These are phyloP conservation scores for Sporothrix euskadiensis DNA, from an alignment of 2,329 filamentous ascomycete genomes.

Conservation along the genomic window DNA sequence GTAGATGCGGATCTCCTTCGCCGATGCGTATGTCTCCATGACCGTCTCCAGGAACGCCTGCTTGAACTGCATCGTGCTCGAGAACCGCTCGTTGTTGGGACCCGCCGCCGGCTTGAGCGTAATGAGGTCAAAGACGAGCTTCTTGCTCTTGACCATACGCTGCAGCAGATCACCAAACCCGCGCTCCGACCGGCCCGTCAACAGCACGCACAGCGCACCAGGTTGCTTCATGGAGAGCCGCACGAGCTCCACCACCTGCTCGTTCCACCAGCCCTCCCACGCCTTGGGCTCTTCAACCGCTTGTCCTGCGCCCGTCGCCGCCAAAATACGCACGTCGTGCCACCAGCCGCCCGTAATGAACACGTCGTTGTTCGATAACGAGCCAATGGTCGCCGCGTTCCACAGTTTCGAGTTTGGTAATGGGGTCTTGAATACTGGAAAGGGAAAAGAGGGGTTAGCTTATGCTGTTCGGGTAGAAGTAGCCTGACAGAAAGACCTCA, in stretches of 20 bases:
- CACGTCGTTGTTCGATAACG: conserved; percentile 71
- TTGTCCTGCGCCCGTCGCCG: conserved; percentile 78
- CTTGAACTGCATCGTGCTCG: conserved; percentile 89
- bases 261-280: conserved; percentile 97
- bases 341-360: conserved; percentile 92
- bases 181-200: conserved; percentile 81
- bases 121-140: conserved; percentile 83
- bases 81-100: conserved; percentile 75
- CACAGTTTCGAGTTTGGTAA: conserved; percentile 87
- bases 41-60: conserved; percentile 77
- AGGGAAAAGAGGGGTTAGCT: neutral
- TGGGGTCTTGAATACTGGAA: conserved; percentile 81
- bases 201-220: conserved; percentile 78
- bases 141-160: conserved; percentile 75
- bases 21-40: conserved; percentile 80
- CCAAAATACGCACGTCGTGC: conserved; percentile 86
- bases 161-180: conserved; percentile 78
- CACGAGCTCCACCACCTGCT: conserved; percentile 79
- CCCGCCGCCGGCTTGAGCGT: conserved; percentile 83
- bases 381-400: conserved; percentile 74
- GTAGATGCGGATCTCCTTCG: conserved; percentile 78
- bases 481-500: conserved; percentile 47
- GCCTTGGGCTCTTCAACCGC: conserved; percentile 78
- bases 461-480: neutral
- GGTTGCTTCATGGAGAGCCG: conserved; percentile 78